phyloP scores from a whole-genome alignment of 129 eudicot species.

The Pulicaria dysenterica region DNA sequence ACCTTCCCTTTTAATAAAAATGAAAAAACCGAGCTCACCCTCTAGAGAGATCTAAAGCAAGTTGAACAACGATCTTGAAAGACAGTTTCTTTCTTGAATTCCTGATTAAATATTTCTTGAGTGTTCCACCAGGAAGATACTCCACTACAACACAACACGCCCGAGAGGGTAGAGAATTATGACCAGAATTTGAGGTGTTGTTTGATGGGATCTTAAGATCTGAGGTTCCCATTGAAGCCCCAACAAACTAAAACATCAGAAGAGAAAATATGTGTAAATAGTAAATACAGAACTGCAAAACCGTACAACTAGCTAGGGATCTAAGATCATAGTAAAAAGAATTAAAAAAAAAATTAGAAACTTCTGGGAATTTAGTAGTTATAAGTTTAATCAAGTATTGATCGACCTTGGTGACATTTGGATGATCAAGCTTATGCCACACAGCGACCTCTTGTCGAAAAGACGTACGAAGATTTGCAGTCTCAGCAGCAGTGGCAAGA shows the following conservation, averaged over 20 bases:
- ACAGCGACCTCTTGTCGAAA: slow-evolving; percentile 90
- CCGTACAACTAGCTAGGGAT: neutral
- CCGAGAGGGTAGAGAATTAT: slow-evolving; percentile 62
- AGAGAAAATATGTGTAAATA: neutral
- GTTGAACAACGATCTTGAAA: slow-evolving; percentile 47
- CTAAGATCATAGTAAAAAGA: neutral
- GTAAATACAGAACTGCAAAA: neutral
- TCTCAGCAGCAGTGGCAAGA: slow-evolving; percentile 76
- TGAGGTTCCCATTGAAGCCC: slow-evolving; percentile 97
- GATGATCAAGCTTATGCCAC: slow-evolving; percentile 97
- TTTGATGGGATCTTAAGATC: slow-evolving; percentile 71
- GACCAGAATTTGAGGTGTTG: slow-evolving; percentile 38
- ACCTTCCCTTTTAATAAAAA: neutral
- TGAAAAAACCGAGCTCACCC: slow-evolving; percentile 28
- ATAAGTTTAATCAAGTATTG: neutral
- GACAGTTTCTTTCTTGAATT: slow-evolving; percentile 41
- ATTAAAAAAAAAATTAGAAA: neutral
- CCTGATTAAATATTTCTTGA: slow-evolving; percentile 53
- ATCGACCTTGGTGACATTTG: slow-evolving; percentile 89
- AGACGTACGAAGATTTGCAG: slow-evolving; percentile 73
- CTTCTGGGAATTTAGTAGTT: neutral
- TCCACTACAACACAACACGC: slow-evolving; percentile 97
- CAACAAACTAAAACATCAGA: slow-evolving; percentile 57
- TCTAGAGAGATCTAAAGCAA: slow-evolving; percentile 46
- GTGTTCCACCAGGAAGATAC: slow-evolving; percentile 77